Evolutionary conservation across 2,329 filamentous ascomycete species (phyloP), one percentile per base, ranked within the genome.

Genomic region (Davidsoniella virescens): DNA sequence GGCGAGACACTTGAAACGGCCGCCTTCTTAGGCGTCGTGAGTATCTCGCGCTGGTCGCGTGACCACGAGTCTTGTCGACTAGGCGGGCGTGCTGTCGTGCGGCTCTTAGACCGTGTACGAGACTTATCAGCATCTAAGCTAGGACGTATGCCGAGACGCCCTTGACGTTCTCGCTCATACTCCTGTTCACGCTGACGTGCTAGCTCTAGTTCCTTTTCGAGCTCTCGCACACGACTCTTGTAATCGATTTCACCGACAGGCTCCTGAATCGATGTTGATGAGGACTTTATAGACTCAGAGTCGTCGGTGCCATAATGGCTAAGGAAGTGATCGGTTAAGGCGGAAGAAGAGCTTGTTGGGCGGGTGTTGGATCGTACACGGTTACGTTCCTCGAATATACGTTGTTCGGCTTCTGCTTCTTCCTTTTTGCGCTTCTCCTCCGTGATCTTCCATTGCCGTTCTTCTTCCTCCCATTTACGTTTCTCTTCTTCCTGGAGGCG

Each of bases 261-360:
- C 60, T 60, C 52, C 65, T 61, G 57, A 59, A 57, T 60, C 61
- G 51, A 56, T 39, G 40, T 40, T 25, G 50, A 33, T 17, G 86
- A 80, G 17, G 81, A 94, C 61, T 94, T 84, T 60, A 84, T 90
- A 47, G 94, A 72, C 58, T 82, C 88, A 60, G 94, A 87, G 2
- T 87, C 87, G 54, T 80, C 82, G 18, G 94, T 70, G 54, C 80
- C 76, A 37, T 73, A 71, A 57, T 87, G 80, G 59, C 76, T 81
- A 54, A 76, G 72, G 47, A 53, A 53, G 20, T 50, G 51, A 16
- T 53, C 51, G 14, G 51, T 53, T 14, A 53, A 47, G n/a, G 47
- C 40, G 2, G 51, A 53, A 17, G 44, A 50, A 29, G 51, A 50
- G 58, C 73, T 72, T 56, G 70, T 65, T 7, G 51, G 43, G 12